Evolutionary conservation across 2,329 filamentous ascomycete genomes (phyloP).

Genomic region (Chaetomium sp.): DNA sequence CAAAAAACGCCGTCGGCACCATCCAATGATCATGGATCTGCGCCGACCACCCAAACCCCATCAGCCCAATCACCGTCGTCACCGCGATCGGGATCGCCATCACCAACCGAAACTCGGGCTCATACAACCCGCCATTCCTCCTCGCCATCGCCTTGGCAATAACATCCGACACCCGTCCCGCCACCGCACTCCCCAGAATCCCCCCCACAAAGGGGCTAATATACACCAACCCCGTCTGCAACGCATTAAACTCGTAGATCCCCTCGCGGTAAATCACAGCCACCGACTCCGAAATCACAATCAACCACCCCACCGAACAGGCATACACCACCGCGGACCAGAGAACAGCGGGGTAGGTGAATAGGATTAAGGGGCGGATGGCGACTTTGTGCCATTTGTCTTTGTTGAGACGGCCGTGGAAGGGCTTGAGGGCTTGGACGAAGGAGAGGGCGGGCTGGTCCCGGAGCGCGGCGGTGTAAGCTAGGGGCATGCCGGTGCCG

Average conservation of each 20-base stretch:
- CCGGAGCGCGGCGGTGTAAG: conserved; percentile 67
- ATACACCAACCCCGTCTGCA: conserved; percentile 82
- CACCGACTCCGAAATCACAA: conserved; percentile 85
- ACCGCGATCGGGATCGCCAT: conserved; percentile 79
- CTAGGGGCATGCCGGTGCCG: conserved; percentile 30
- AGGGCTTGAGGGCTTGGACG: conserved; percentile 65
- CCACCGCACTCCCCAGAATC: conserved; percentile 83
- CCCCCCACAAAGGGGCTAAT: conserved; percentile 85
- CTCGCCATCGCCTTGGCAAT: conserved; percentile 77
- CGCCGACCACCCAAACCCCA: conserved; percentile 95
- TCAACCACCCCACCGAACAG: conserved; percentile 88
- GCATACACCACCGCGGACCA: conserved; percentile 84
- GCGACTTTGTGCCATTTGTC: conserved; percentile 78
- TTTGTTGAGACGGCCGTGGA: conserved; percentile 68
- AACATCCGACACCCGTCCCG: conserved; percentile 78
- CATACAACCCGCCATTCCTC: conserved; percentile 87
- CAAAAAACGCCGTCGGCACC: conserved; percentile 89
- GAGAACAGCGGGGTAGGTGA: conserved; percentile 78
- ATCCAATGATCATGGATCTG: conserved; percentile 73
- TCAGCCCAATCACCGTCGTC: conserved; percentile 75
- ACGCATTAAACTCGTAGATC: conserved; percentile 71
- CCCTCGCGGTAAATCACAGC: conserved; percentile 68
- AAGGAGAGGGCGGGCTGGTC: conserved; percentile 64
- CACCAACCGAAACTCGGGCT: conserved; percentile 85
- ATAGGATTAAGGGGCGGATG: conserved; percentile 75